phyloP scores from a whole-genome alignment of 805 yeast species.

The Barnettozyma sucrosica region DNA sequence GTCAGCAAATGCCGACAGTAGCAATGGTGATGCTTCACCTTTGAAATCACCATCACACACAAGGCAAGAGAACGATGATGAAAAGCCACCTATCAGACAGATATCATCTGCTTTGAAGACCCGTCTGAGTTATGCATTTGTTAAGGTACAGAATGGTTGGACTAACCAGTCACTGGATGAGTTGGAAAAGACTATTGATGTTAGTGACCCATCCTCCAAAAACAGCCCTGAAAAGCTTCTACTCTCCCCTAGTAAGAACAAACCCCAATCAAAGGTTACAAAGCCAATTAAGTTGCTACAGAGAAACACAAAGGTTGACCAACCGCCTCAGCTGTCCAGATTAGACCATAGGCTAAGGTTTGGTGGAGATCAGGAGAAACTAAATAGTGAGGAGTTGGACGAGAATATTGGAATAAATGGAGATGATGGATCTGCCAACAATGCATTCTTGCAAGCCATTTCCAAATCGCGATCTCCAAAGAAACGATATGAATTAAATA shows the following conservation, averaged over 20 bases:
- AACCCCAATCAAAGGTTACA: constrained; percentile 4
- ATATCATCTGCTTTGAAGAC: constrained; percentile 35
- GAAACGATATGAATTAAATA: constrained; percentile 13
- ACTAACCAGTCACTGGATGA: constrained; percentile 26
- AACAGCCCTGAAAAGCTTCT: neutral
- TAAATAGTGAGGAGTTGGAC: neutral
- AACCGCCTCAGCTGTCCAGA: constrained; percentile 1
- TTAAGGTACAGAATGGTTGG: constrained; percentile 32
- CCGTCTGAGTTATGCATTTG: constrained; percentile 36
- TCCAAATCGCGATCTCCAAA: constrained; percentile 28
- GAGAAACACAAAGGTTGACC: constrained; percentile 5
- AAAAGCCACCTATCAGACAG: constrained; percentile 34
- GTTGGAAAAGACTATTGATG: constrained; percentile 19
- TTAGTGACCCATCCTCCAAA: constrained; percentile 5
- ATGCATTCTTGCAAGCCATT: constrained; percentile 35
- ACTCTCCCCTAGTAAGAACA: constrained; percentile 1
- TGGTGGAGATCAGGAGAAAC: neutral
- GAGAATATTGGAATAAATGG: constrained; percentile 4
- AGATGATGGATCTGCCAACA: constrained; percentile 32
- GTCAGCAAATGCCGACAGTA: neutral
- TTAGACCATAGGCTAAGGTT: constrained; percentile 10
- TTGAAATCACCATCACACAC: constrained; percentile 24
- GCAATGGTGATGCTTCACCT: constrained; percentile 15
- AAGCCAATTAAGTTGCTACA: constrained; percentile 8
- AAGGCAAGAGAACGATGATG: constrained; percentile 20